Base-by-base conservation (phyloP, 352 stramenopile species). In the Peronospora destructor region DNA sequence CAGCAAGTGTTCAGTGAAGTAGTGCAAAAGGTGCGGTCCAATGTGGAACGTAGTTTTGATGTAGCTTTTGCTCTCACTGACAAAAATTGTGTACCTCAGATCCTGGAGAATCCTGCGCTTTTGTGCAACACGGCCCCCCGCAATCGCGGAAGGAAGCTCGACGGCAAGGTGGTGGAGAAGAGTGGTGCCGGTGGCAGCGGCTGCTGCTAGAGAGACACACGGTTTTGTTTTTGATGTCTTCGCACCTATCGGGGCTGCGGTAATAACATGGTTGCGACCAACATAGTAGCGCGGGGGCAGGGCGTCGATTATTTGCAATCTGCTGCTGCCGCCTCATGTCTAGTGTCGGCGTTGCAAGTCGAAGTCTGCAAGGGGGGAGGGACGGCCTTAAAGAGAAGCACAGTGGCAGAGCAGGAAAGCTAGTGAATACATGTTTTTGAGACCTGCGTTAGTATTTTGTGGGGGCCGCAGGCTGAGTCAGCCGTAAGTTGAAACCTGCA, bases 1-100 rank as follows among this genome's bases (percentile, higher is more conserved):
- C 90, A 95, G 63, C 89, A 98, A 77, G 83, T 94, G 45, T 99
- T 99, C 67, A 95, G 97, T 62, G 95, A 98, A 82, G 92, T 98
- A 37, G 93, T 98, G 26, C 89, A 98, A 69, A 98, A 99, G 73
- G 95, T 98, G 37, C 19, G 64, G 14, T 2, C 11, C 4, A 26
- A 9, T 17, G 26, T 26, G 19, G 32, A 36, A 34, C 21, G 41
- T 17, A 9, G 11, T 25, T 6, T 36, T 48, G 36, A 23, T 21
- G 40, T 45, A 38, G 8, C 9, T 1, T 26, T 34, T 14, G 56
- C 13, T 52, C 35, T 44, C 40, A 37, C 34, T 54, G 34, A 52
- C 28, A 25, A 35, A 12, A 41, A 42, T 10, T 13, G 7, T 58
- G 28, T 46, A 36, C 13, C 42, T 14, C 35, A 95, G 84, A 95